These are phyloP conservation scores for Geranium brycei DNA, from an alignment of 345 rosid genomes.

Conservation along the genomic window DNA sequence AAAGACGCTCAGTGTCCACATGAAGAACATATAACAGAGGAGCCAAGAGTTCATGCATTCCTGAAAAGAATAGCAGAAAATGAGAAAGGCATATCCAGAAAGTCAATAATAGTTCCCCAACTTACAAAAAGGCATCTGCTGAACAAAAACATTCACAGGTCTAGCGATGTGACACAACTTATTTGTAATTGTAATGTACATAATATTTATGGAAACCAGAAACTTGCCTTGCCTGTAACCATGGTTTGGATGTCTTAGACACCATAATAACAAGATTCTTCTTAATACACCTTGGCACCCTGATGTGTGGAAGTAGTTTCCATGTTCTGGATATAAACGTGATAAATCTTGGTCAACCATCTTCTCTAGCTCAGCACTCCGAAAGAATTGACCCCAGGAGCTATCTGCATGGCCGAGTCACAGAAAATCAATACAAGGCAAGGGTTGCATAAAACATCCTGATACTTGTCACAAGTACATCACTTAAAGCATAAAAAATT, in stretches of 20 bases:
- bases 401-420: conserved; percentile 41
- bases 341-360: conserved; percentile 88
- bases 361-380: conserved; percentile 87
- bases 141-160: not conserved
- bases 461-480: too few species aligned
- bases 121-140: too few species aligned
- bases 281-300: conserved; percentile 96
- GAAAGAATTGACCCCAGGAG: conserved; percentile 89
- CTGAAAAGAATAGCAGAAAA: conserved; percentile 22
- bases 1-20: conserved; percentile 63
- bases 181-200: too few species aligned
- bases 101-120: not conserved
- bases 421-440: not conserved
- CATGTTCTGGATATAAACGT: conserved; percentile 88
- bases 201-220: not conserved
- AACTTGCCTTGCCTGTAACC: conserved; percentile 78
- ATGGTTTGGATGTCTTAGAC: conserved; percentile 72
- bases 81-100: not conserved
- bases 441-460: not conserved
- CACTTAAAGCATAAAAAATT: too few species aligned
- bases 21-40: conserved; percentile 88
- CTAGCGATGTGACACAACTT: too few species aligned
- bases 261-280: conserved; percentile 79
- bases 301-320: conserved; percentile 85
- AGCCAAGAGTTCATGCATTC: conserved; percentile 98